Base-by-base conservation (phyloP, 2,329 filamentous ascomycete species). In the Macrophomina pseudophaseolina region DNA sequence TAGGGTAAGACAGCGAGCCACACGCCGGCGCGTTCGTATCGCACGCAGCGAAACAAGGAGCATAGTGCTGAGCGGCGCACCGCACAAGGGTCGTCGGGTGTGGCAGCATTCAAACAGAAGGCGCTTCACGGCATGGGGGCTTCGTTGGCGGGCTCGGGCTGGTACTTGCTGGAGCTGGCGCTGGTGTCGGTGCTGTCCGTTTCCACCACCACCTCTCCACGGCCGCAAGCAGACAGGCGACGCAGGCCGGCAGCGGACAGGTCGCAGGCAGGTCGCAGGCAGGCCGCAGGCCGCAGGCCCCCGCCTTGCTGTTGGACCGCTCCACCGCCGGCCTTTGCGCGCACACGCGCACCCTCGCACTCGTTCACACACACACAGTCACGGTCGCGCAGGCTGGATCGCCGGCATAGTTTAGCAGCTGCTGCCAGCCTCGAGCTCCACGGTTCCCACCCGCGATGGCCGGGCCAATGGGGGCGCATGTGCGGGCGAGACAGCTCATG, bases 1-100 rank as follows among this genome's bases (percentile, higher is more conserved):
- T 62, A 62, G 58, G 58, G 58, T 62, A 62, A 62, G 58, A 62
- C 62, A 56, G 62, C 48, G 62, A 64, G 48, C 62, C 62, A 64
- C 62, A 53, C 49, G 60, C 46, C 60, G 60, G 60, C 60, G 49
- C 60, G 40, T 64, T 64, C 62, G 62, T 64, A 64, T 64, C 52
- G 62, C 48, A n/a, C 62, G 33, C 60, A 48, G 56, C 58, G 58
- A 62, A 62, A 53, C 62, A 64, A 53, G 62, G 62, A 64, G 52
- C 33, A 48, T 48, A 23, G 62, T 28, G 62, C 40, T 64, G 48
- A 64, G 46, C 46, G 60, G 60, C 49, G 60, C 49, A 51, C 60
- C 59, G 46, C 60, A 40, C 60, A 64, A 64, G 60, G 60, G 60
- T 52, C 60, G 48, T 23, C 23, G 23, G 23, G 23, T 40, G 49